These are phyloP conservation scores for Pyricularia sp. DNA, from an alignment of 2,329 filamentous ascomycete species.

Conservation along the genomic window DNA sequence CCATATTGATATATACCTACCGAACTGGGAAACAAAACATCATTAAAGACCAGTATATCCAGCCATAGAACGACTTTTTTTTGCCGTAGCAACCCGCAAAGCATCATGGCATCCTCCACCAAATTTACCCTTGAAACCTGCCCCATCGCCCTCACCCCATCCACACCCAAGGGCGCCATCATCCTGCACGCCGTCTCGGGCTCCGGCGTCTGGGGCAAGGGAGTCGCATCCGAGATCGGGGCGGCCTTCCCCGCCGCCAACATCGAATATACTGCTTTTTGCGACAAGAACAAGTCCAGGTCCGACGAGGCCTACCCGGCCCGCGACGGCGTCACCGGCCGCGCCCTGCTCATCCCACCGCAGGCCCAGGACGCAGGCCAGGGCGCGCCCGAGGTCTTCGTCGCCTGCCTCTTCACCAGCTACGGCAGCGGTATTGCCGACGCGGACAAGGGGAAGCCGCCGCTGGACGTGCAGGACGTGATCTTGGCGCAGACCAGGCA, in stretches of 20 bases:
- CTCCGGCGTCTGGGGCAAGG: conserved; percentile 19
- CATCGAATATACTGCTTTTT: conserved; percentile 16
- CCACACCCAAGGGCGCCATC: conserved; percentile 9
- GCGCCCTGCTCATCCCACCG: conserved; percentile 19
- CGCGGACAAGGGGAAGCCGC: conserved; percentile 9
- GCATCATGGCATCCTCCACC: background rate
- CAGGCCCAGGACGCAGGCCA: conserved; percentile 13
- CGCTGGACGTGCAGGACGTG: conserved; percentile 8
- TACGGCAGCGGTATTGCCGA: conserved; percentile 12
- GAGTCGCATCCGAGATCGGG: conserved; percentile 18
- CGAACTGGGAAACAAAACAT: background rate
- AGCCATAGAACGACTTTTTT: no score
- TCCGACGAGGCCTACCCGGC: conserved; percentile 10
- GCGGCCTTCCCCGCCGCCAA: conserved; percentile 17
- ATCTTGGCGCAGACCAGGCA: conserved; percentile 12
- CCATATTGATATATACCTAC: no score
- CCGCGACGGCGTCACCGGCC: conserved; percentile 14
- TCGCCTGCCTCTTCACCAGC: conserved; percentile 16
- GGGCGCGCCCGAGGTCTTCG: conserved; percentile 13
- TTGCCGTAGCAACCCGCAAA: background rate
- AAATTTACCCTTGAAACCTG: background rate
- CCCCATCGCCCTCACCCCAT: conserved; percentile 2
- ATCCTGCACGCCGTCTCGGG: conserved; percentile 23
- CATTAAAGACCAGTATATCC: no score
- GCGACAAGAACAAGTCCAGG: conserved; percentile 11